Base-by-base conservation (phyloP, 2,329 filamentous ascomycete genomes). In the Ophiostoma triangulosporum region DNA sequence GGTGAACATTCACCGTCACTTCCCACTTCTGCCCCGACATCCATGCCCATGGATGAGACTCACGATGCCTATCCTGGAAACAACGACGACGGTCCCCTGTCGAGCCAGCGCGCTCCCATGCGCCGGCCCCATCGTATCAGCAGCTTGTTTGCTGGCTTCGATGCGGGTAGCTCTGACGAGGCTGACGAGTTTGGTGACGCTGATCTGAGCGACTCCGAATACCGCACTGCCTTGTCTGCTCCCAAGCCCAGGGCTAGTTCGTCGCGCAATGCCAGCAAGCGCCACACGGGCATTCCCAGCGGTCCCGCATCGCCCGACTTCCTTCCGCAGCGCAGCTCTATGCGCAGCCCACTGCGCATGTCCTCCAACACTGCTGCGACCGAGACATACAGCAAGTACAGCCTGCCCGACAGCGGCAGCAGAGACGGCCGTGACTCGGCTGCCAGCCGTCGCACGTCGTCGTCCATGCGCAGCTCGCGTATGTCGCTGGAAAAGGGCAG, bases 121-220 rank as follows among this genome's bases (percentile, higher is more conserved):
- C 77, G 83, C 56, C 77, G 83, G 15, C 85, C 86, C 1, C 82
- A 86, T 62, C 77, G 87, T 53, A 83, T 87, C 49, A 91, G 86
- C 67, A 93, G 86, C 63, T 71, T 94, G n/a, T 93, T 93, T 66
- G 86, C 87, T 31, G 87, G 87, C 0, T 93, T 94, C 60, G 86
- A 91, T 48, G 80, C 79, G 12, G 74, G 73, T 45, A 88, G 81
- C 62, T 83, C 83, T 7, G 82, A 82, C 45, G 83, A 86, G 53
- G 72, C 64, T 3, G 80, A 83, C 38, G 80, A 84, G 27, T 82
- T 82, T 64, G 71, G 67, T 29, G 79, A 83, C 56, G 70, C 66
- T 4, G 80, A 85, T 49, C 58, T 78, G 57, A 84, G 78, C 60
- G 84, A 87, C 60, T 75, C 77, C 1, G 84, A 88, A 60, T 86